Conservation (phyloP, 495 filamentous ascomycete genomes). For the Tuber borchii region DNA sequence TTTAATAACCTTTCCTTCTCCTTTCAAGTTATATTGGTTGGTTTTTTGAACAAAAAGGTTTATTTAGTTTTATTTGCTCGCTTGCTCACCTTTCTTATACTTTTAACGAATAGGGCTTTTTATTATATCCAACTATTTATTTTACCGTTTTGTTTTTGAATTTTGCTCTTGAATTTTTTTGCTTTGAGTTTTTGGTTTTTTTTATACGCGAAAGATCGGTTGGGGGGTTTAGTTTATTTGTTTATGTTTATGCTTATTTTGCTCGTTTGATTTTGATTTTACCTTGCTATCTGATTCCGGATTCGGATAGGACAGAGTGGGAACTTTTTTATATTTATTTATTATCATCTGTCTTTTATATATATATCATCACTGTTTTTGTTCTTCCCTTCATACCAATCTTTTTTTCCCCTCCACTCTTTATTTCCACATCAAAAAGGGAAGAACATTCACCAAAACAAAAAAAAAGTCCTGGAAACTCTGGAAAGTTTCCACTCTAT, state of each 20-base stretch:
- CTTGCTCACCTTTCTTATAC: neutral
- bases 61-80: constrained; percentile 9
- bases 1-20: constrained; percentile 1
- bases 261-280: neutral
- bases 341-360: constrained; percentile 2
- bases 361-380: neutral
- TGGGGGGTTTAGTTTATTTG: constrained; percentile 2
- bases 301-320: neutral
- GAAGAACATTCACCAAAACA: neutral
- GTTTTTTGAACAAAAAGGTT: constrained; percentile 7
- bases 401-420: constrained; percentile 3
- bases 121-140: neutral
- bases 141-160: neutral
- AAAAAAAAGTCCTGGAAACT: constrained; percentile 1
- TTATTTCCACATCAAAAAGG: constrained; percentile 8
- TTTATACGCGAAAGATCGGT: constrained; percentile 2
- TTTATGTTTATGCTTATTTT: neutral
- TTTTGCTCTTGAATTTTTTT: too few species aligned
- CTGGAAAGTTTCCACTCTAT: constrained; percentile 5
- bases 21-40: neutral
- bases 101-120: neutral
- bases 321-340: neutral
- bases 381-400: constrained; percentile 5
- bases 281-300: neutral
- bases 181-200: neutral